Evolutionary conservation across 2,329 filamentous ascomycete genomes (phyloP).

Genomic region (Ascochyta rabiei): DNA sequence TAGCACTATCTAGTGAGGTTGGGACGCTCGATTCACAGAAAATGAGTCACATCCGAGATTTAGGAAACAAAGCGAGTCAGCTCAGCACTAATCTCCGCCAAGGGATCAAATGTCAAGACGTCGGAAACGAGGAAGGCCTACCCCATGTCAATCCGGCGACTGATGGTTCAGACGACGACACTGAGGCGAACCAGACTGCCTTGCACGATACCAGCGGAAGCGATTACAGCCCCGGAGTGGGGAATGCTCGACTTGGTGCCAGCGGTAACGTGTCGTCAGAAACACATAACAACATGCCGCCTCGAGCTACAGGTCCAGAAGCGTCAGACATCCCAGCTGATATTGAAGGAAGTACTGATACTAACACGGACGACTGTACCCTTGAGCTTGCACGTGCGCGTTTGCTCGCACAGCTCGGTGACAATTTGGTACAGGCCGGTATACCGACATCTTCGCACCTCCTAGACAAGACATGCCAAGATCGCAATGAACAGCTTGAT

Average conservation of each 20-base stretch:
- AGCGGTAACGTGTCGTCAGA: slow-evolving; percentile 26
- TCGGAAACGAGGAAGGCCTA: background rate
- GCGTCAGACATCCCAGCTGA: background rate
- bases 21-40: slow-evolving; percentile 78
- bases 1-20: slow-evolving; percentile 75
- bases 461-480: background rate
- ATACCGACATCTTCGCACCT: slow-evolving; percentile 6
- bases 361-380: slow-evolving; percentile 1
- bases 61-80: slow-evolving; percentile 77
- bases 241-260: background rate
- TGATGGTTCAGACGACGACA: background rate
- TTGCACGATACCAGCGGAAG: background rate
- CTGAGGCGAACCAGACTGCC: background rate
- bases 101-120: slow-evolving; percentile 3
- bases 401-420: slow-evolving; percentile 51
- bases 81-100: slow-evolving; percentile 52
- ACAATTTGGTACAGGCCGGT: slow-evolving; percentile 34
- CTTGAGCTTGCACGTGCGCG: slow-evolving; percentile 59
- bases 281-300: slow-evolving; percentile 16
- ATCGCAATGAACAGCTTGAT: background rate
- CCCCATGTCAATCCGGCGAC: background rate
- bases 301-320: background rate
- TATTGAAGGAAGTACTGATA: background rate
- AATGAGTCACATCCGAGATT: slow-evolving; percentile 75
- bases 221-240: background rate